Evolutionary conservation across 441 rosid genomes (phyloP), one percentile per base, ranked within the genome.

Genomic region (Melastoma candidum): DNA sequence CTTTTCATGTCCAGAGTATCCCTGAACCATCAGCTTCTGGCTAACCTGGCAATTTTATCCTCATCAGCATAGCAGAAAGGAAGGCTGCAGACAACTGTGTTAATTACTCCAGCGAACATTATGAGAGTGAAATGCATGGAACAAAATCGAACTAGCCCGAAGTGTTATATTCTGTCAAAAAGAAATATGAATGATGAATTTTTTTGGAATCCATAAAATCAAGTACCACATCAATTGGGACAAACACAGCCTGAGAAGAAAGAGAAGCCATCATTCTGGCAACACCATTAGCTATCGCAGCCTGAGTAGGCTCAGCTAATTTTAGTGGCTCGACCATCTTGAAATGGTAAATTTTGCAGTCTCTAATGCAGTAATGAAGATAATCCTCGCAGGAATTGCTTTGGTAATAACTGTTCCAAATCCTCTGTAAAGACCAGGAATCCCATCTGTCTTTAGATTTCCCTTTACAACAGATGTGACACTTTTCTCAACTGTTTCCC

Each of bases 11-110:
- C 94, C 98, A 2, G 96, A 83, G 64, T 87, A 92, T 58, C 96
- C 98, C 73, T 92, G 96, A 3, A 92, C 98, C 98, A 92, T 92
- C 79, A 92, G 71, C 76, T 81, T 92, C 63, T 92, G 98, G 71
- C 98, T 92, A 47, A 92, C 75, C 96, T 92, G 82, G 49, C 12
- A 5, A 17, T 17, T 17, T 17, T 17, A 46, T 32, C 27, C n/a
- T 44, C 36, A 8, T 8, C 43, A 52, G 39, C 46, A 39, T 12
- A 10, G 9, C 55, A 6, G 25, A 7, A 1, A 3, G 56, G 56
- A 14, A 52, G 25, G 25, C 14, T 52, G 43, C 22, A 12, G n/a
- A 11, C 36, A 12, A 13, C 26, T 36, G 11, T 52, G n/a, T 1
- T 8, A 39, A 32, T 13, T 12, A 52, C 36, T 32, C 56, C 26